These are phyloP conservation scores for Scenedesmus sp. DNA, from an alignment of 163 green algal genomes.

Conservation along the genomic window DNA sequence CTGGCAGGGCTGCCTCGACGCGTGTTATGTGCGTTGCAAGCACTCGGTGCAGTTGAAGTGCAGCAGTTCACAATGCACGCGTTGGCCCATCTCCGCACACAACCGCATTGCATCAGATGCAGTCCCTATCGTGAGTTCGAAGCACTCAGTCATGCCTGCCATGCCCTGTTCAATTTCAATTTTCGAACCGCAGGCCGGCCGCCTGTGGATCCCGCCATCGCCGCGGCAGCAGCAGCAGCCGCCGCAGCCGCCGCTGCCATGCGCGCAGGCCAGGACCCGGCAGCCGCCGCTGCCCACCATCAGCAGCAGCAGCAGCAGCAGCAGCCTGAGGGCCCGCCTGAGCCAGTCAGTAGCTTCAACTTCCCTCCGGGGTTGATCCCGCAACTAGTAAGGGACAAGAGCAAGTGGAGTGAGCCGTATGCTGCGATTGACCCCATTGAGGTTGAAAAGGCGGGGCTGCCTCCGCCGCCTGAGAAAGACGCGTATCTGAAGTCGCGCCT, in stretches of 20 bases:
- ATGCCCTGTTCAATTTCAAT: no score
- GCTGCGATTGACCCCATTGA: constrained; percentile 74
- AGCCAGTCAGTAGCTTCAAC: constrained; percentile 61
- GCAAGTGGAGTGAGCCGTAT: constrained; percentile 74
- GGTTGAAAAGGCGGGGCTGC: constrained; percentile 74
- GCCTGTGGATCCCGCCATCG: neutral
- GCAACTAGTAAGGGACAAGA: constrained; percentile 72
- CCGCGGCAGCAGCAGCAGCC: constrained; percentile 41
- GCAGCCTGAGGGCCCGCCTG: neutral
- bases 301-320: constrained; percentile 12
- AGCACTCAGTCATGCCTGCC: no score
- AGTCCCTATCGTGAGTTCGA: no score
- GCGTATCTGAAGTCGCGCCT: constrained; percentile 81
- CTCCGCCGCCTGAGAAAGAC: constrained; percentile 69
- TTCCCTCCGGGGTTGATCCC: constrained; percentile 81
- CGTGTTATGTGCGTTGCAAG: no score
- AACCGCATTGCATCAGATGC: no score
- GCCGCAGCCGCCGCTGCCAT: constrained; percentile 36
- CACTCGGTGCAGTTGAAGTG: no score
- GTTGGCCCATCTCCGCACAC: no score
- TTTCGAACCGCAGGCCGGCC: no score
- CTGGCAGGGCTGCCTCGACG: no score
- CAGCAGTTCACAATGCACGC: no score
- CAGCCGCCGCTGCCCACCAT: neutral
- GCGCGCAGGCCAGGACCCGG: neutral